Conservation (phyloP, 331 rosid species). For the Rosa hybrid region DNA sequence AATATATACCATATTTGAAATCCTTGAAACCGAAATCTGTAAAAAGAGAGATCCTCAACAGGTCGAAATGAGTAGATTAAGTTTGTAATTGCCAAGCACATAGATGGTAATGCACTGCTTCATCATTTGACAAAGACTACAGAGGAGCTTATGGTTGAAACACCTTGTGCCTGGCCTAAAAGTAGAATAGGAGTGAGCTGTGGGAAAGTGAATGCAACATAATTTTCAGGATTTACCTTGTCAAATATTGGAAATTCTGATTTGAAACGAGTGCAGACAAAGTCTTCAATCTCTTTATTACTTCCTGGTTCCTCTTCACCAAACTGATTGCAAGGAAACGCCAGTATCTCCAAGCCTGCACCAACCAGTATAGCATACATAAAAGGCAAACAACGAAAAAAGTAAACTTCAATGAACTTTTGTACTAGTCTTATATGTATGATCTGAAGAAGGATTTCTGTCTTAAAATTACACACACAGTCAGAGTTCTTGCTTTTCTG, state of each 20-base stretch:
- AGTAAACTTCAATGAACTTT: neutral
- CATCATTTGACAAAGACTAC: neutral
- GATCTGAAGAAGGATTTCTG: too few species aligned
- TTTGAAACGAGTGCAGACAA: constrained; percentile 74
- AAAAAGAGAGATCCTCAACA: neutral
- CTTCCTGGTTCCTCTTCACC: constrained; percentile 73
- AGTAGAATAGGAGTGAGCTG: neutral
- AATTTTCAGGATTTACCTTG: constrained; percentile 45
- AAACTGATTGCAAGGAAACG: constrained; percentile 82
- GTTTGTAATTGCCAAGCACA: neutral
- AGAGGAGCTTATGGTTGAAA: neutral
- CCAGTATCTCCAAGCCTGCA: constrained; percentile 77
- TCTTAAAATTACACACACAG: neutral
- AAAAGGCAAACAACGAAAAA: neutral
- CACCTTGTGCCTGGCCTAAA: neutral
- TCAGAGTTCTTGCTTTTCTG: neutral
- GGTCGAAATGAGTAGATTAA: neutral
- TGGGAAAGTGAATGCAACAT: neutral
- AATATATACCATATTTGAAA: neutral
- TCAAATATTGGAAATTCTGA: constrained; percentile 75
- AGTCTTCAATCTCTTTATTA: constrained; percentile 56
- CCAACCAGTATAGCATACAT: neutral
- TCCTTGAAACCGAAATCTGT: neutral
- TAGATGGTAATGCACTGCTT: neutral
- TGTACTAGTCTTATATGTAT: neutral